phyloP scores from a whole-genome alignment of 345 rosid species.

The Litchi chinensis region DNA sequence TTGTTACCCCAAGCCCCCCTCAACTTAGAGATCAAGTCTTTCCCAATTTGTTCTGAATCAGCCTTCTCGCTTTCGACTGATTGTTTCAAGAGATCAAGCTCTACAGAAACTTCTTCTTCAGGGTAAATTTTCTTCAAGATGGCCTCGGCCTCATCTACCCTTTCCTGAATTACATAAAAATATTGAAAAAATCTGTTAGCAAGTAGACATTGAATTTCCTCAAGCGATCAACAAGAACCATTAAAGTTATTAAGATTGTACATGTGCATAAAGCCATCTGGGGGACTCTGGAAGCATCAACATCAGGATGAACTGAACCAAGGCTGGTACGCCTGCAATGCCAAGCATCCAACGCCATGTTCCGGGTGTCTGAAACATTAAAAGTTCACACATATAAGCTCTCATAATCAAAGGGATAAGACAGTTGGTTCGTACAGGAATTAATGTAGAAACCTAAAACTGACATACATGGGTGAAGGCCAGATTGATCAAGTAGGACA shows the following conservation, averaged over 20 bases:
- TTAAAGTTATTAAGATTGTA: background rate
- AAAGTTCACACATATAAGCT: background rate
- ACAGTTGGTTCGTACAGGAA: background rate
- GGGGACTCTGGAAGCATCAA: constrained; percentile 83
- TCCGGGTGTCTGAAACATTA: constrained; percentile 49
- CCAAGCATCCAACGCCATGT: constrained; percentile 99
- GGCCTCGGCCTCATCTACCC: constrained; percentile 55
- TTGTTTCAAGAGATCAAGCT: constrained; percentile 45
- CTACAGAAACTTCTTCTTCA: constrained; percentile 58
- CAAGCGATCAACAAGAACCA: too few species aligned
- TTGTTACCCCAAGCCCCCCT: constrained; percentile 60
- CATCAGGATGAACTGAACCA: constrained; percentile 71
- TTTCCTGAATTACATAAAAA: constrained; percentile 31
- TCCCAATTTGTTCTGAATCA: constrained; percentile 49
- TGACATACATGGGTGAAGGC: constrained; percentile 65
- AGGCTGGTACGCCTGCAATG: constrained; percentile 62
- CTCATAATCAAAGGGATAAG: background rate
- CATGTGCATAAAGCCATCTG: constrained; percentile 74
- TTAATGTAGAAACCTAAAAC: background rate
- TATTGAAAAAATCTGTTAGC: background rate
- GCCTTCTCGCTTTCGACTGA: constrained; percentile 68
- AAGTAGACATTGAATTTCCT: too few species aligned
- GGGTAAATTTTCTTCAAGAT: constrained; percentile 70
- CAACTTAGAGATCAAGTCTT: constrained; percentile 44
- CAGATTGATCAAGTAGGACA: constrained; percentile 81